Base-by-base conservation (phyloP, 768 basidiomycete genomes). In the Dendrothele bispora region DNA sequence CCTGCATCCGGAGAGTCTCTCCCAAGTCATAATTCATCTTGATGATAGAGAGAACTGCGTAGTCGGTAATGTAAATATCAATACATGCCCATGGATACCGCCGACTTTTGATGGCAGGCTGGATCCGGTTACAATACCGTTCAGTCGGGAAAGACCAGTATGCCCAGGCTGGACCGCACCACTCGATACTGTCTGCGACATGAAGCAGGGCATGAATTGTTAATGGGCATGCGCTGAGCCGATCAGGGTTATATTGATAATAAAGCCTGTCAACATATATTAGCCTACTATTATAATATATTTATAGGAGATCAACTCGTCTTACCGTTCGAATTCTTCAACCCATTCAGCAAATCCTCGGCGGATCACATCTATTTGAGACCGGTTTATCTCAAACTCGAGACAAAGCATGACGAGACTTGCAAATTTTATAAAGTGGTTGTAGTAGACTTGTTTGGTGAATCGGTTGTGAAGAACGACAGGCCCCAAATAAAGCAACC, bases 341-440 rank as follows among this genome's bases (percentile, higher is more conserved):
- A 66, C 64, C 66, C 66, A 67, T 1, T 42, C 8, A 1, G 40
- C 24, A 47, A 67, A 61, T 2, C 62, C 66, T 15, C 1, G 7
- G 1, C 57, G 43, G 1, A 66, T 39, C 7, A 39, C 24, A 2
- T 48, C 37, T 5, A 67, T 39, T 24, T 64, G 56, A 0, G 17
- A 27, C 3, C 17, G 4, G 0, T 48, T 51, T 5, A 61, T 37
- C 32, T 62, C 56, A 25, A 61, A 66, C 28, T 63, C 54, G 2
- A 70, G 55, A 48, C 68, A 69, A 0, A 46, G 27, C n/a, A 46
- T 51, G 27, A 68, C 39, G 4, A 69, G 55, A 3, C 40, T 21
- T 25, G 65, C 59, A 24, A 70, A 59, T 3, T 55, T 27, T 14
- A 68, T 21, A 37, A 70, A 67, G 43, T 71, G 67, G 1, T 58